Conservation (phyloP, 192 early-diverging fungal species). For the Backusella westeae region DNA sequence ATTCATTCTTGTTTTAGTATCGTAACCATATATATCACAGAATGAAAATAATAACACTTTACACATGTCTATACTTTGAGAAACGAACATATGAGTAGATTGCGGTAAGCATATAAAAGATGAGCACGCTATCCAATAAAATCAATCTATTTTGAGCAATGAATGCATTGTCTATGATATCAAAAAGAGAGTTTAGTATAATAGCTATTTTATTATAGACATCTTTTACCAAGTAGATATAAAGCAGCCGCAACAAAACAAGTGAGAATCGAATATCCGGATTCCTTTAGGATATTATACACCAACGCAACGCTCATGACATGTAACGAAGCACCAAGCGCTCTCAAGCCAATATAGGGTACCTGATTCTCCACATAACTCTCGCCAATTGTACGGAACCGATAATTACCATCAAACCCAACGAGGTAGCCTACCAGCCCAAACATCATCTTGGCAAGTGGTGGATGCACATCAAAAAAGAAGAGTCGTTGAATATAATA, state of each 20-base stretch:
- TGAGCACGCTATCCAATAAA: constrained; percentile 89
- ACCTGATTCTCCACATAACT: constrained; percentile 86
- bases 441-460: constrained; percentile 90
- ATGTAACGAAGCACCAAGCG: constrained; percentile 78
- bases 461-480: constrained; percentile 98
- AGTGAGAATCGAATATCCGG: constrained; percentile 77
- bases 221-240: constrained; percentile 72
- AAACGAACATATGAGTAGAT: constrained; percentile 90
- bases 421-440: constrained; percentile 78
- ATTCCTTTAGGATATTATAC: constrained; percentile 84
- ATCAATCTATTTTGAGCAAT: constrained; percentile 92
- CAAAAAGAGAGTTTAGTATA: background rate
- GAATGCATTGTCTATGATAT: constrained; percentile 71
- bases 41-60: constrained; percentile 29
- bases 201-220: background rate
- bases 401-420: constrained; percentile 94
- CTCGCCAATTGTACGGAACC: constrained; percentile 94
- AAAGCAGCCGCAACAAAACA: constrained; percentile 73
- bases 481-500: constrained; percentile 87
- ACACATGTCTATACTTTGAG: constrained; percentile 52
- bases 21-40: background rate
- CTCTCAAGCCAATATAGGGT: constrained; percentile 83
- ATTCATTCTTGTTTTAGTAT: constrained; percentile 20
- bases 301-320: constrained; percentile 72
- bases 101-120: constrained; percentile 85